A percentile compares a stretch with the other conserved stretches of the same genome.
Conservation (phyloP, 2,329 filamentous ascomycete genomes). For the Cadophora sp. region DNA sequence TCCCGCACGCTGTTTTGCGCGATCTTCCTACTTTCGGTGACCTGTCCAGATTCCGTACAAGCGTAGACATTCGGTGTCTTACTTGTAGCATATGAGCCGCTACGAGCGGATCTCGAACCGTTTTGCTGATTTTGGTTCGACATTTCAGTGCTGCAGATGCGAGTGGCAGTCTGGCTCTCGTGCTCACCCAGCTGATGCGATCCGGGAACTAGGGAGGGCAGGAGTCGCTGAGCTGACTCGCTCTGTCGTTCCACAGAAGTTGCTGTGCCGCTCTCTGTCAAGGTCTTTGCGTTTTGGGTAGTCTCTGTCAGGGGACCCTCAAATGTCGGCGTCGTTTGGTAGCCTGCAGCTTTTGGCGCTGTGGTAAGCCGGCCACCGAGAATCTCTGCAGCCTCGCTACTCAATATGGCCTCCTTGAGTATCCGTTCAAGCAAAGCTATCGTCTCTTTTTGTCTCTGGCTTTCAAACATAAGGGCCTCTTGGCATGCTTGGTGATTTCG, state of each 20-base stretch:
- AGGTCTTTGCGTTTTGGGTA: conserved; percentile 3
- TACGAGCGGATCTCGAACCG: neutral
- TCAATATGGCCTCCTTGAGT: conserved; percentile 1
- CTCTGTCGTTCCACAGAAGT: conserved; percentile 12
- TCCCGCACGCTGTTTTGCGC: conserved; percentile 6
- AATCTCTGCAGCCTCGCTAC: neutral
- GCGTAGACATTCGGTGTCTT: neutral
- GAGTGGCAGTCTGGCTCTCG: conserved; percentile 12
- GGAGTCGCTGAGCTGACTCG: neutral
- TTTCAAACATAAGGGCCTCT: neutral
- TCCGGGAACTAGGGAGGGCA: conserved; percentile 1
- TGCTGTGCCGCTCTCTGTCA: neutral
- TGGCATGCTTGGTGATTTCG: neutral
- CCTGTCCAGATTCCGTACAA: conserved; percentile 3
- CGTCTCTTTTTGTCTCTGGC: neutral
- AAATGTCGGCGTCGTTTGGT: neutral
- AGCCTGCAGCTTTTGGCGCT: neutral
- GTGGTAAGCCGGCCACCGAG: neutral
- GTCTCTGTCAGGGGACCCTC: neutral
- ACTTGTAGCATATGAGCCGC: neutral
- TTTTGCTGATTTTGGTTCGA: conserved; percentile 4
- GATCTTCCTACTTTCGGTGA: conserved; percentile 2
- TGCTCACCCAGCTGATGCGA: conserved; percentile 8
- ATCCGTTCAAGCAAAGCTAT: neutral
- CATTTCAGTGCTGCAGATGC: conserved; percentile 4